Percentiles rank a stretch among this genome's conserved stretches.
Conservation (phyloP, 208 protist species). For the Trypanosoma lewisi region DNA sequence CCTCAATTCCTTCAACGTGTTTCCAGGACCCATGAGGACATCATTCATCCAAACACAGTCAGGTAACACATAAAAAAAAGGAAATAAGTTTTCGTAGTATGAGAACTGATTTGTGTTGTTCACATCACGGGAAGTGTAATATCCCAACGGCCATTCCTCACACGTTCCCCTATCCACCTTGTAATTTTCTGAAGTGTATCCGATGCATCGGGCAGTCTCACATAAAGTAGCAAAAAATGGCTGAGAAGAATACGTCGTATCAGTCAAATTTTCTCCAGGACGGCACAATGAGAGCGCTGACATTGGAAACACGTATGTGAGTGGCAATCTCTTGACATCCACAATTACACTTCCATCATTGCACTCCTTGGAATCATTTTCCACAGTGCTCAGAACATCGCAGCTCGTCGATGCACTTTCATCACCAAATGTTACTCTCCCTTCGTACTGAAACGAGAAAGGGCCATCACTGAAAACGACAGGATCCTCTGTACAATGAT, state of each 20-base stretch:
- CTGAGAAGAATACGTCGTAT: neutral
- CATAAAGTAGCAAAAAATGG: neutral
- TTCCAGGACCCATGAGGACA: neutral
- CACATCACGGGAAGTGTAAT: neutral
- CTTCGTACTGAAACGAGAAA: conserved; percentile 1
- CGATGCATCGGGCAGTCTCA: neutral
- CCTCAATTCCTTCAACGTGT: conserved; percentile 2
- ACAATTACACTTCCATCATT: neutral
- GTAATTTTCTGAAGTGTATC: conserved; percentile 3
- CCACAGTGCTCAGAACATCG: neutral
- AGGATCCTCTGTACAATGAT: neutral
- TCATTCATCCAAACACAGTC: conserved; percentile 1
- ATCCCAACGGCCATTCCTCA: neutral
- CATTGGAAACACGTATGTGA: neutral
- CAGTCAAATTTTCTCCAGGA: conserved; percentile 2
- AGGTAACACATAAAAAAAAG: neutral
- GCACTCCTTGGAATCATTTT: neutral
- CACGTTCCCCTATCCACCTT: neutral
- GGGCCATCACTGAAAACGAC: neutral
- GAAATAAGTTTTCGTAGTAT: neutral
- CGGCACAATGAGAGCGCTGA: neutral
- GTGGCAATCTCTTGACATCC: too few species aligned
- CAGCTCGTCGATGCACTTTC: neutral
- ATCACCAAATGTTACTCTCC: neutral
- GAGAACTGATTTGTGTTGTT: conserved; percentile 9